Percentiles rank a stretch among this genome's conserved stretches.
phyloP scores from a whole-genome alignment of 805 yeast genomes.

The Spathaspora sp. region DNA sequence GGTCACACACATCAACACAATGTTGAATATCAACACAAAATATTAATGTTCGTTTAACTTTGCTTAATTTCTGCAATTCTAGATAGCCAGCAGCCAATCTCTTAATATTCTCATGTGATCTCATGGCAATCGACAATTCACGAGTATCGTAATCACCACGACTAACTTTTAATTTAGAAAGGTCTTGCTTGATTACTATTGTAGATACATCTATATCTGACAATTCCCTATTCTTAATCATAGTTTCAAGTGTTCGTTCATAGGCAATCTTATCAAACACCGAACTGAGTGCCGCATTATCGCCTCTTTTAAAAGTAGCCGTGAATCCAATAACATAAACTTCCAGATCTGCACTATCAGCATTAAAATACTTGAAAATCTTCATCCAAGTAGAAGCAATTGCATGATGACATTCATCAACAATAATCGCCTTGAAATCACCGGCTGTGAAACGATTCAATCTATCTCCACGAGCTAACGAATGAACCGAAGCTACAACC shows the following conservation, averaged over 20 bases:
- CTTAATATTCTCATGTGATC: conserved; percentile 31
- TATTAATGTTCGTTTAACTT: conserved; percentile 59
- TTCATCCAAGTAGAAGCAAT: conserved; percentile 64
- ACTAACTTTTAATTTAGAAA: conserved; percentile 26
- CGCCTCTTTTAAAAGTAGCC: conserved; percentile 83
- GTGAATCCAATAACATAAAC: conserved; percentile 77
- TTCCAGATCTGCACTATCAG: conserved; percentile 34
- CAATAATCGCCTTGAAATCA: conserved; percentile 67
- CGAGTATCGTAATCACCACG: conserved; percentile 52
- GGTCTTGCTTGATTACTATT: conserved; percentile 46
- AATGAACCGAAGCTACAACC: conserved; percentile 73
- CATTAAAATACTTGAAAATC: conserved; percentile 58
- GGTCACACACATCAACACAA: conserved; percentile 48
- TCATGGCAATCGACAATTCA: neutral
- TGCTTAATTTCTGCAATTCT: conserved; percentile 19
- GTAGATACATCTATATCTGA: conserved; percentile 65
- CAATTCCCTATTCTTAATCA: conserved; percentile 68
- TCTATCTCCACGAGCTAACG: conserved; percentile 47
- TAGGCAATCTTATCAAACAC: conserved; percentile 71
- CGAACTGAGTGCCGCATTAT: conserved; percentile 53
- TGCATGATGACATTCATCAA: conserved; percentile 94
- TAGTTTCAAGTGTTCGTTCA: conserved; percentile 58
- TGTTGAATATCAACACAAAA: conserved; percentile 79
- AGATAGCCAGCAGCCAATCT: conserved; percentile 53
- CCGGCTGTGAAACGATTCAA: conserved; percentile 51